A percentile compares a stretch with the other conserved stretches of the same genome.
Conservation (phyloP, 2,329 filamentous ascomycete species). For the Atkinsonella hypoxylon region DNA sequence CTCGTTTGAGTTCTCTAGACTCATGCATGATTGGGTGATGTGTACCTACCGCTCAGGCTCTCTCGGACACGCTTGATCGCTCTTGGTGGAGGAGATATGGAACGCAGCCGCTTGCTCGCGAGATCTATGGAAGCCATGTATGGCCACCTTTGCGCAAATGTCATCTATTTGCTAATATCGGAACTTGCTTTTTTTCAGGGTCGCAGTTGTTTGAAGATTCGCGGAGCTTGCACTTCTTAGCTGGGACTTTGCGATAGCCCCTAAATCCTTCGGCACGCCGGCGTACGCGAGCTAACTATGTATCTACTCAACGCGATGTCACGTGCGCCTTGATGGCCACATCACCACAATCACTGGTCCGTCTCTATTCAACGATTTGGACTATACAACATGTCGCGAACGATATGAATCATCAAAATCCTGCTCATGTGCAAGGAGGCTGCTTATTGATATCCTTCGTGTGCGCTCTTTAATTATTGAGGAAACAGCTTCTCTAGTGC, state of each 20-base stretch:
- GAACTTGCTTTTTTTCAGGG: too few species aligned
- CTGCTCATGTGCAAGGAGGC: too few species aligned
- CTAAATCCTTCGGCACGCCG: background rate
- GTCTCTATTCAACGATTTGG: too few species aligned
- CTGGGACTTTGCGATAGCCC: background rate
- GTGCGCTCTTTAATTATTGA: too few species aligned
- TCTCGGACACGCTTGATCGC: conserved; percentile 27
- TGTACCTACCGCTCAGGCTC: background rate
- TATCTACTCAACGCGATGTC: background rate
- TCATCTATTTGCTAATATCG: too few species aligned
- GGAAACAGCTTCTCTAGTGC: background rate
- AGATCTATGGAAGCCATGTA: conserved; percentile 15
- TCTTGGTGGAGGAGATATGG: conserved; percentile 39
- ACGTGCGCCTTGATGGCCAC: conserved; percentile 3
- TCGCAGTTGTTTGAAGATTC: too few species aligned
- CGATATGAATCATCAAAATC: too few species aligned
- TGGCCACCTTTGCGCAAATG: background rate
- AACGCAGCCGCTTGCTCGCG: conserved; percentile 24
- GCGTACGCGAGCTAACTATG: background rate
- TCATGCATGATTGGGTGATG: background rate
- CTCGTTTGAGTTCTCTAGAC: background rate
- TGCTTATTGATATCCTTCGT: too few species aligned
- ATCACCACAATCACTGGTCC: background rate
- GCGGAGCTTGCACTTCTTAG: too few species aligned
- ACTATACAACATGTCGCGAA: too few species aligned